Evolutionary conservation across 495 filamentous ascomycete species (phyloP).

Genomic region (Halenospora varia): DNA sequence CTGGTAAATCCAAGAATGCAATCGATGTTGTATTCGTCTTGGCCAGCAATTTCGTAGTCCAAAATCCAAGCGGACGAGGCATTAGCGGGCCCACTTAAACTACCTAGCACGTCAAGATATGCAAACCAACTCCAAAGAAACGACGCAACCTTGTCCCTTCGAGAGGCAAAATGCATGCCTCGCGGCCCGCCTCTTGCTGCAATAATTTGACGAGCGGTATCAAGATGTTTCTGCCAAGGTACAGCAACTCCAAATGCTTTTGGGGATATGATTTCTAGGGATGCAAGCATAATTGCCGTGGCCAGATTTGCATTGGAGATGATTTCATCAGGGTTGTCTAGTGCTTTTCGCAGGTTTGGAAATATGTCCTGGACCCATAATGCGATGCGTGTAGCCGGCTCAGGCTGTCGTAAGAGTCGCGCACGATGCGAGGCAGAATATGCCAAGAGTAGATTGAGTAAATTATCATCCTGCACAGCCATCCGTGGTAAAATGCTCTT

Average conservation of each 20-base stretch:
- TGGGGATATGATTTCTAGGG: constrained; percentile 81
- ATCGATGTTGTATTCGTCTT: constrained; percentile 64
- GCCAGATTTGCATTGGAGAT: constrained; percentile 74
- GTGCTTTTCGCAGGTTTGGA: constrained; percentile 62
- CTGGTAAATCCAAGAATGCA: constrained; percentile 79
- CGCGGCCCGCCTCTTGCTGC: constrained; percentile 58
- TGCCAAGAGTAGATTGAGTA: constrained; percentile 74
- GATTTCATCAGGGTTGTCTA: constrained; percentile 53
- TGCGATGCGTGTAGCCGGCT: constrained; percentile 75
- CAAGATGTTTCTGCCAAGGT: constrained; percentile 76
- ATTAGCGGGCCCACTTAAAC: constrained; percentile 61
- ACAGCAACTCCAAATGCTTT: constrained; percentile 67
- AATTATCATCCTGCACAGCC: constrained; percentile 67
- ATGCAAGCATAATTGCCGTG: constrained; percentile 82
- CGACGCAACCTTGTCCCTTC: constrained; percentile 60
- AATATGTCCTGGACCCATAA: constrained; percentile 77
- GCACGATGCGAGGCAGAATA: constrained; percentile 83
- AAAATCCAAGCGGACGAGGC: constrained; percentile 26
- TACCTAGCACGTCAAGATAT: constrained; percentile 79
- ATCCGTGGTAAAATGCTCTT: constrained; percentile 62
- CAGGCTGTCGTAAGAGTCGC: constrained; percentile 66
- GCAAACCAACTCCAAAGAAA: constrained; percentile 86
- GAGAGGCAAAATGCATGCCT: constrained; percentile 38
- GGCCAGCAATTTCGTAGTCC: constrained; percentile 44
- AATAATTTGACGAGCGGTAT: constrained; percentile 73